Base-by-base conservation (phyloP, 2,329 filamentous ascomycete genomes). In the Clonostachys byssicola region DNA sequence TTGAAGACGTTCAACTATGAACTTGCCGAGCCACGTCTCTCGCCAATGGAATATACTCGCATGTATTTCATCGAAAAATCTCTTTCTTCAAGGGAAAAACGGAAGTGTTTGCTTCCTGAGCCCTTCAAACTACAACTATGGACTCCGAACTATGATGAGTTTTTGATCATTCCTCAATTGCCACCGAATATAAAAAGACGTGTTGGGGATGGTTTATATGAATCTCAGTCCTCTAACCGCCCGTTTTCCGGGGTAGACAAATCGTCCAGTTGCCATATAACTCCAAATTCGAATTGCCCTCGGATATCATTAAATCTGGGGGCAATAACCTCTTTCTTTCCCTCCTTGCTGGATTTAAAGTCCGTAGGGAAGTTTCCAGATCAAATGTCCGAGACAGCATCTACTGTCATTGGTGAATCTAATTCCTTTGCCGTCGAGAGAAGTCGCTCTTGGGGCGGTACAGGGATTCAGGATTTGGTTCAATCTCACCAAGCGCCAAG, bases 11-110 rank as follows among this genome's bases (percentile, higher is more conserved):
- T 40, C n/a, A 18, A 18, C 16, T 55, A 49, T 41, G 38, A 8
- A 14, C 47, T 67, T 17, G 51, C 44, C 5, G 46, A 51, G 17
- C 64, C 66, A 1, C 60, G 66, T 1, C 43, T 72, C 5, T 69
- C 67, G 1, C 65, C 66, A 1, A 68, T 71, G 65, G 68, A 72
- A 40, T 71, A 71, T 43, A 48, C 58, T 9, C 60, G 68, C 8
- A 52, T 60, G 6, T 67, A 64, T 42, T 55, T 67, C 34, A 49
- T 71, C 3, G 61, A 67, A 42, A 60, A 65, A 40, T 56, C 61
- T 6, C 47, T 51, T 13, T 55, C 61, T 12, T 54, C 59, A 14
- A 56, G 50, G 17, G 55, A 65, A 12, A 46, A 50, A 9, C 50
- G 55, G 6, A 39, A 51, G 3, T 65, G 62, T 42, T 54, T 59